Evolutionary conservation across 768 basidiomycete genomes (phyloP).

Genomic region (Suillus paluster): DNA sequence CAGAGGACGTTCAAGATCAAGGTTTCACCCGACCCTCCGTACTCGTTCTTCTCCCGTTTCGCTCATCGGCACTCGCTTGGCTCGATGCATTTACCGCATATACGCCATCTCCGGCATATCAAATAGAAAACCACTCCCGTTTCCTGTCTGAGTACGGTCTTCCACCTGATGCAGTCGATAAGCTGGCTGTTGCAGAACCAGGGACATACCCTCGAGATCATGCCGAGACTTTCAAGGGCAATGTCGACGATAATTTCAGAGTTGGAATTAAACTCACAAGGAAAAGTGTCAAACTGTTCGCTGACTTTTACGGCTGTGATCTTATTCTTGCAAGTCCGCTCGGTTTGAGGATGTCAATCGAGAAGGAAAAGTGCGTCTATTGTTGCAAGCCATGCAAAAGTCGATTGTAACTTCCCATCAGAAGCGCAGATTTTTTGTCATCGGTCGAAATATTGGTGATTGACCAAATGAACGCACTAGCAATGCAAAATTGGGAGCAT

Average conservation of each 20-base stretch:
- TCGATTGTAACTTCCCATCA: constrained; percentile 31
- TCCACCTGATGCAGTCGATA: constrained; percentile 80
- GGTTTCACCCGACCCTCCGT: constrained; percentile 97
- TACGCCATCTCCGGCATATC: constrained; percentile 70
- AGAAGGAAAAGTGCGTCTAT: constrained; percentile 85
- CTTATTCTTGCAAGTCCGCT: constrained; percentile 93
- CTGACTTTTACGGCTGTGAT: constrained; percentile 90
- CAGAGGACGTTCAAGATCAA: constrained; percentile 89
- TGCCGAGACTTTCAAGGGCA: constrained; percentile 93
- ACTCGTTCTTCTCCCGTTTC: constrained; percentile 91
- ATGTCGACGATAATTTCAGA: constrained; percentile 94
- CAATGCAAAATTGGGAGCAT: constrained; percentile 99
- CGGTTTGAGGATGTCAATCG: constrained; percentile 87
- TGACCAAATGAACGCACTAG: constrained; percentile 90
- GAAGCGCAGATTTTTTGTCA: constrained; percentile 88
- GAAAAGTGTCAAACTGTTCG: constrained; percentile 90
- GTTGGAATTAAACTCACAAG: constrained; percentile 91
- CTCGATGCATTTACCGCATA: constrained; percentile 78
- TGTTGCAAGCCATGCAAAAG: not conserved
- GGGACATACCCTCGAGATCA: constrained; percentile 88
- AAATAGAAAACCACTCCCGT: constrained; percentile 87
- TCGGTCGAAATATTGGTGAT: constrained; percentile 91
- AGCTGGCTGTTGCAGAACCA: constrained; percentile 70
- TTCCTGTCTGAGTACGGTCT: constrained; percentile 85
- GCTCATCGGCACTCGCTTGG: constrained; percentile 86